These are phyloP conservation scores for Perilla frutescens DNA, from an alignment of 257 asterid species.

Conservation along the genomic window DNA sequence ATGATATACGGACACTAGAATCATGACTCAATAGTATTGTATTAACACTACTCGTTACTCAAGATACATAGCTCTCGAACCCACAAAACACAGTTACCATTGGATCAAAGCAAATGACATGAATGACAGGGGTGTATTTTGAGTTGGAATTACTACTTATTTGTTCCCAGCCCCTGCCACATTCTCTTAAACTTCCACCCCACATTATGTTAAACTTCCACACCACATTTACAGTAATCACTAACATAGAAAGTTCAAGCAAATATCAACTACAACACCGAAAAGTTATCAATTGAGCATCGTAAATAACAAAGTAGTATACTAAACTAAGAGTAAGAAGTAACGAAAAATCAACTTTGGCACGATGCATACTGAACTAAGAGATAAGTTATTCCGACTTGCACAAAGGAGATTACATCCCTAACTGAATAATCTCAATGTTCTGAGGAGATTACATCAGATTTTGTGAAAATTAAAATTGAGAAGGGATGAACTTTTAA, in stretches of 20 bases:
- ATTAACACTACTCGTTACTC: neutral
- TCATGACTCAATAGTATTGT: neutral
- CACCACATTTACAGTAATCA: slow-evolving; percentile 1
- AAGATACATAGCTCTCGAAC: neutral
- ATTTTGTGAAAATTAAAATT: neutral
- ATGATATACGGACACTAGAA: neutral
- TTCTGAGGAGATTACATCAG: neutral
- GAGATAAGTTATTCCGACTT: neutral
- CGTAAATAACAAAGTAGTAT: neutral
- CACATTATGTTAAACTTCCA: neutral
- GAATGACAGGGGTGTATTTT: neutral
- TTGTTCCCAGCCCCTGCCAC: neutral
- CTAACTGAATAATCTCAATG: neutral
- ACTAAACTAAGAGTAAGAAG: too few species aligned
- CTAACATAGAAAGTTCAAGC: slow-evolving; percentile 5
- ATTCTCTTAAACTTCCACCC: neutral
- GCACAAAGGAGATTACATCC: neutral
- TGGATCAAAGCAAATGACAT: neutral
- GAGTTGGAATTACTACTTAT: neutral
- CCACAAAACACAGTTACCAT: neutral
- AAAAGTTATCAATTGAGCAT: neutral
- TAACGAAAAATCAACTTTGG: neutral
- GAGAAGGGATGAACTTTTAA: neutral
- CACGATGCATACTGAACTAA: slow-evolving; percentile 1
- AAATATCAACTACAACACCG: neutral